A percentile compares a stretch with the other conserved stretches of the same genome.
Conservation (phyloP, 805 yeast genomes). For the Saturnispora bothae region DNA sequence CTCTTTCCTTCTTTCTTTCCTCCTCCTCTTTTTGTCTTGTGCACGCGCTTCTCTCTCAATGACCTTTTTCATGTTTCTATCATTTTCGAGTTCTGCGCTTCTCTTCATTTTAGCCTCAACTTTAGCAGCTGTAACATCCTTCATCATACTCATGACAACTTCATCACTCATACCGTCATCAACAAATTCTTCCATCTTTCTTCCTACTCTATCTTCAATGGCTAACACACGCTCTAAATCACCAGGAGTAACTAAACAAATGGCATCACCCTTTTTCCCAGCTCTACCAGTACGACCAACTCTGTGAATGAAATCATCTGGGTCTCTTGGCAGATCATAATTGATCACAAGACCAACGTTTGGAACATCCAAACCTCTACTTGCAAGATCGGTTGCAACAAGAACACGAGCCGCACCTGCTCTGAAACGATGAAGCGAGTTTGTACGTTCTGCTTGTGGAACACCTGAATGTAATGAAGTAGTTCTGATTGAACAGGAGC, state of each 20-base stretch:
- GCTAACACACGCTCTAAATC: conserved; percentile 75
- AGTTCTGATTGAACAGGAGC: conserved; percentile 64
- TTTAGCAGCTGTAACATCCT: conserved; percentile 67
- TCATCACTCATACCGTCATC: conserved; percentile 57
- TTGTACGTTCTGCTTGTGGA: conserved; percentile 87
- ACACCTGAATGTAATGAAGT: conserved; percentile 90
- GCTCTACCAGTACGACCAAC: conserved; percentile 98
- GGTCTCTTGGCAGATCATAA: conserved; percentile 75
- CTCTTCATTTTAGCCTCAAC: conserved; percentile 85
- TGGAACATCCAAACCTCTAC: conserved; percentile 81
- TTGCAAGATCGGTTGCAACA: conserved; percentile 92
- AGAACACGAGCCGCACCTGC: conserved; percentile 91
- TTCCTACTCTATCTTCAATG: conserved; percentile 75
- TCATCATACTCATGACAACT: conserved; percentile 63
- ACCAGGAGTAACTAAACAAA: conserved; percentile 74
- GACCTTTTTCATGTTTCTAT: too few relatives aligned
- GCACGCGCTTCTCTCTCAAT: too few relatives aligned
- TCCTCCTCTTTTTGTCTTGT: too few relatives aligned
- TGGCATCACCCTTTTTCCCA: conserved; percentile 76
- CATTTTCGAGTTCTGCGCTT: too few relatives aligned
- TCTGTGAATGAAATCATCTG: conserved; percentile 75
- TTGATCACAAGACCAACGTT: conserved; percentile 67
- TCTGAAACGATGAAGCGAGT: conserved; percentile 83
- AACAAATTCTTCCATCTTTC: conserved; percentile 68
- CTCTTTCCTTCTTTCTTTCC: too few relatives aligned